Conservation (phyloP, 305 asterid species). For the Coffea humblotiana region DNA sequence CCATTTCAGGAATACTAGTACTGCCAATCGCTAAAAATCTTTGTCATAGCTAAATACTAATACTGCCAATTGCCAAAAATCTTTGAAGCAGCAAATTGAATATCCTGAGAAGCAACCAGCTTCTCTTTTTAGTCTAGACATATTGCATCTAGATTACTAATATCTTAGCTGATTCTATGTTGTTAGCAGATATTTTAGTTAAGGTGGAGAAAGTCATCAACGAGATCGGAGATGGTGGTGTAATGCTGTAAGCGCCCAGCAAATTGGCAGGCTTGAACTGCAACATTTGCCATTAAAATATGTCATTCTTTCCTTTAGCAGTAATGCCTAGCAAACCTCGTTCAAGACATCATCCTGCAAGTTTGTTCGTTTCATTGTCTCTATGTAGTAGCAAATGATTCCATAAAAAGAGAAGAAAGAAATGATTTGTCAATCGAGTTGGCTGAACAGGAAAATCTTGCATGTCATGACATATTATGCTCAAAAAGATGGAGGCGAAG, state of each 20-base stretch:
- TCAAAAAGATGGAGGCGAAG: not conserved
- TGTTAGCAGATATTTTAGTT: constrained; percentile 56
- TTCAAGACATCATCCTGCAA: not conserved
- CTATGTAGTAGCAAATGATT: not conserved
- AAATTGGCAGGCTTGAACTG: constrained; percentile 4
- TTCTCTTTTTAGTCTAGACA: not conserved
- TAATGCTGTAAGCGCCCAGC: constrained; percentile 25
- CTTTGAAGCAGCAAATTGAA: not conserved
- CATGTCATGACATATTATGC: not conserved
- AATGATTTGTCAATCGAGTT: not conserved
- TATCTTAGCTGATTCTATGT: constrained; percentile 22
- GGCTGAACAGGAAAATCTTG: not conserved
- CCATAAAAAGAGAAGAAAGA: not conserved
- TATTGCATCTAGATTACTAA: not conserved
- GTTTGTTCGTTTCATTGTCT: not conserved
- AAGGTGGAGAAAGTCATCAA: constrained; percentile 66
- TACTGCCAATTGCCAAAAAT: not conserved
- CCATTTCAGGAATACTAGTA: not conserved
- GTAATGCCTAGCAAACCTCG: not conserved
- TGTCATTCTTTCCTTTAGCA: not conserved
- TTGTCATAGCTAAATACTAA: not conserved
- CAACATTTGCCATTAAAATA: not conserved
- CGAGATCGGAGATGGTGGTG: constrained; percentile 52
- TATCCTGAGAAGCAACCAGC: not conserved
- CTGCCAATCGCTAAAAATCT: not conserved